Evolutionary conservation across 352 stramenopile genomes (phyloP).

Genomic region (Plasmopara halstedii): DNA sequence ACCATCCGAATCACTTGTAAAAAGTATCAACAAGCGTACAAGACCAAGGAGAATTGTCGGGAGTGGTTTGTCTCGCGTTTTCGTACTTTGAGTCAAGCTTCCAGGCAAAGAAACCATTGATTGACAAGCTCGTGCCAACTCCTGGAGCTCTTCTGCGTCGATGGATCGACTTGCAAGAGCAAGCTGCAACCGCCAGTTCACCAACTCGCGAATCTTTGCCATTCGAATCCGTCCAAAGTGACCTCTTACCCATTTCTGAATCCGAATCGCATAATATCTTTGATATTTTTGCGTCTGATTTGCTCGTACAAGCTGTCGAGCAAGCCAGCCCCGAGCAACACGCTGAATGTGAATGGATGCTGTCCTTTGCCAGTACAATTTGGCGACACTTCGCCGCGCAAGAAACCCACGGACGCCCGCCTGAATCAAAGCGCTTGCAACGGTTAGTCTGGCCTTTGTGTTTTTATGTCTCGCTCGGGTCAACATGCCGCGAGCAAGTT

Average conservation of each 20-base stretch:
- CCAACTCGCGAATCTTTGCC: constrained; percentile 38
- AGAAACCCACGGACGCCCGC: constrained; percentile 60
- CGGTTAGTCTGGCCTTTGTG: constrained; percentile 60
- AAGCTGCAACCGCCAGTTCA: constrained; percentile 23
- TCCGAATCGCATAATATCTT: constrained; percentile 14
- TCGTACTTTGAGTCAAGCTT: constrained; percentile 6
- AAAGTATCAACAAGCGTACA: constrained; percentile 62
- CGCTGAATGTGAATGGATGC: constrained; percentile 57
- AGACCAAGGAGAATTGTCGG: constrained; percentile 58
- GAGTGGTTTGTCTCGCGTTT: constrained; percentile 14
- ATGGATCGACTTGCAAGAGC: constrained; percentile 14
- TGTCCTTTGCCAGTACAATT: constrained; percentile 57
- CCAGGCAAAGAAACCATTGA: constrained; percentile 41
- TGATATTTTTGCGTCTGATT: constrained; percentile 13
- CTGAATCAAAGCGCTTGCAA: constrained; percentile 76
- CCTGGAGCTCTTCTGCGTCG: constrained; percentile 28
- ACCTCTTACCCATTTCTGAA: constrained; percentile 55
- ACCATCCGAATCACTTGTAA: constrained; percentile 43
- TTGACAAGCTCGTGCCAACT: constrained; percentile 45
- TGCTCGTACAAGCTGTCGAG: constrained; percentile 23
- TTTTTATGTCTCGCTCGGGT: constrained; percentile 42
- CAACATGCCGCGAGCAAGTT: constrained; percentile 60
- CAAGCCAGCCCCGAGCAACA: constrained; percentile 41
- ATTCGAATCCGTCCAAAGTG: constrained; percentile 54
- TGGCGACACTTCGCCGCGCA: constrained; percentile 44